Base-by-base conservation (phyloP, 805 yeast genomes). In the Saccharomycopsis selenospora region DNA sequence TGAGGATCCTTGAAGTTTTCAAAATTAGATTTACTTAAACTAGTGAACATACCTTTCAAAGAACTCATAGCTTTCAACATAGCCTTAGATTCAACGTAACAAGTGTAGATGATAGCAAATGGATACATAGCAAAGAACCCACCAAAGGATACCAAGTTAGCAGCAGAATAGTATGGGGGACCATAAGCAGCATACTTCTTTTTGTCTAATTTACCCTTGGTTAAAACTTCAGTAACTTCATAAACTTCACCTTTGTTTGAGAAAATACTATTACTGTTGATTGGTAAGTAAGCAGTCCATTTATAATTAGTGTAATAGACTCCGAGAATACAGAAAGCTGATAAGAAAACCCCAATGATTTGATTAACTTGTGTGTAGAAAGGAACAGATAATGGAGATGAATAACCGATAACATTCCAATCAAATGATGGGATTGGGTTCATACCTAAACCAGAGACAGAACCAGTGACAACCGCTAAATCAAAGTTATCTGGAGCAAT, bases 141-240 rank as follows among this genome's bases (percentile, higher is more conserved):
- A 17, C 85, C 84, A 57, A 79, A 80, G 18, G 70, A 61, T 7
- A 80, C 76, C 51, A 80, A 62, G 58, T 76, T 76, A 1, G 80
- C 85, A 4, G 87, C 85, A 25, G 77, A 59, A 57, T 77, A 79
- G 61, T 73, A 81, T 6, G 88, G 87, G 6, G 85, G 82, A 1
- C 85, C 82, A 53, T 78, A 74, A n/a, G 61, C 51, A 48, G 67
- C 65, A 58, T 79, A 80, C 55, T 72, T 73, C 2, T 55, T 59
- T 20, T 61, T 52, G 56, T 79, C 82, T 42, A 80, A 69, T 14
- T 59, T 55, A 50, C 70, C 72, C 14, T 73, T 60, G 45, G 72
- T 62, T 40, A 80, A 58, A 14, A 80, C 68, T 46, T 69, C 59
- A 14, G 69, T 66, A 38, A 79, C 76, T 18, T 72, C 64, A 59